Evolutionary conservation across 2,329 filamentous ascomycete species (phyloP).

Genomic region (Microsporum canis): DNA sequence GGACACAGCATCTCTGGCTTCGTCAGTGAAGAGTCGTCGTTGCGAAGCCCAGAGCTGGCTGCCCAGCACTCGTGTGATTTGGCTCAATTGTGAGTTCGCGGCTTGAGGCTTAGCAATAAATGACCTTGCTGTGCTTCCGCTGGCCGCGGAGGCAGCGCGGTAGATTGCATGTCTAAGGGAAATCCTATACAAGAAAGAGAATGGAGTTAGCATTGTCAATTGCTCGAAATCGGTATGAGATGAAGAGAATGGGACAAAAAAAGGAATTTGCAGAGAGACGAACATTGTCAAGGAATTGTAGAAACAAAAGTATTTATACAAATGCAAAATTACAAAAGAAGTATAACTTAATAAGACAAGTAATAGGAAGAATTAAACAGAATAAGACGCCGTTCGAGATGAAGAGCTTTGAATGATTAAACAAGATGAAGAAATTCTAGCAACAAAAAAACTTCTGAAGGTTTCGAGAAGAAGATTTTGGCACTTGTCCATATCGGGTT

Average conservation of each 20-base stretch:
- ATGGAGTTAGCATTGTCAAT: background rate
- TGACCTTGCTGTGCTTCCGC: background rate
- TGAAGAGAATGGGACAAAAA: background rate
- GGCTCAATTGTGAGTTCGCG: background rate
- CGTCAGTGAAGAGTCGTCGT: conserved; percentile 3
- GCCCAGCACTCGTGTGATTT: background rate
- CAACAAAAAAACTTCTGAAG: background rate
- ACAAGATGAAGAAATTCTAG: background rate
- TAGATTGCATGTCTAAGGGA: conserved; percentile 12
- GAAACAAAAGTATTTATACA: background rate
- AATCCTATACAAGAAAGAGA: conserved; percentile 7
- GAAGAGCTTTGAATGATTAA: background rate
- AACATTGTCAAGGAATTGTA: conserved; percentile 7
- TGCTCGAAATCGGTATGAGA: background rate
- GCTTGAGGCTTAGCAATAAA: conserved; percentile 6
- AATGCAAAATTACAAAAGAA: background rate
- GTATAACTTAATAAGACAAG: background rate
- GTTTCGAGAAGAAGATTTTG: background rate
- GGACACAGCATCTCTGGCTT: background rate
- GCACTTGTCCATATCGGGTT: background rate
- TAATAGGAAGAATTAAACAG: background rate
- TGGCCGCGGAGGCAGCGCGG: conserved; percentile 9
- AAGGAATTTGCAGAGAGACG: background rate
- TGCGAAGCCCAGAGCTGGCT: background rate
- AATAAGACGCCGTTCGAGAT: background rate